Conservation (phyloP, 345 rosid species). For the Draba incana region DNA sequence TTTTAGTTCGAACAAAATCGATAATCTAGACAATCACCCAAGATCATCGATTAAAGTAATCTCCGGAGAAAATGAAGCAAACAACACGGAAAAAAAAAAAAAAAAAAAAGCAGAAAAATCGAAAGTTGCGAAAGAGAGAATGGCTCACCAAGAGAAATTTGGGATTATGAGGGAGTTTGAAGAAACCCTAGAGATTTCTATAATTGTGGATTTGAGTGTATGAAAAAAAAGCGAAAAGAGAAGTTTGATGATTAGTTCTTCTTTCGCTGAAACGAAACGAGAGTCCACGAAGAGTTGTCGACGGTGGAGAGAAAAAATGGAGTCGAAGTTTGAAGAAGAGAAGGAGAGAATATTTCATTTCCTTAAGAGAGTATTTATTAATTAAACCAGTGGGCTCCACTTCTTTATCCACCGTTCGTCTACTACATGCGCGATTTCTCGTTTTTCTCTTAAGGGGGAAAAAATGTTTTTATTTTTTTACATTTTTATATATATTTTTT, state of each 20-base stretch:
- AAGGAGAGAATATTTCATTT: constrained; percentile 30
- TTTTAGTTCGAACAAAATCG: background rate
- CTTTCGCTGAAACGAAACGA: constrained; percentile 13
- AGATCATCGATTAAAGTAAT: background rate
- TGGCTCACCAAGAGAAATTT: constrained; percentile 26
- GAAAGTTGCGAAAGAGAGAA: constrained; percentile 8
- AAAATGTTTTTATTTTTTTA: background rate
- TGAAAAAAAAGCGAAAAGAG: background rate
- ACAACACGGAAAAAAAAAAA: background rate
- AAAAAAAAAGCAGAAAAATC: background rate
- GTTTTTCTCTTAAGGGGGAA: too few species aligned
- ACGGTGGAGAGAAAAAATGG: constrained; percentile 33
- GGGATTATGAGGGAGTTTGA: constrained; percentile 5
- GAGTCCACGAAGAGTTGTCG: constrained; percentile 34
- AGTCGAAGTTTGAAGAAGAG: constrained; percentile 39
- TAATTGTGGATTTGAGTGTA: background rate
- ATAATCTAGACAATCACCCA: background rate
- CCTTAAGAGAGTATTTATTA: background rate
- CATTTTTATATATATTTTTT: too few species aligned
- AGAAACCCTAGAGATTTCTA: constrained; percentile 26
- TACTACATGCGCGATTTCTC: too few species aligned
- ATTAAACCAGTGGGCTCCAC: constrained; percentile 34
- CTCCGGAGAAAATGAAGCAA: background rate
- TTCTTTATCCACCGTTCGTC: background rate
- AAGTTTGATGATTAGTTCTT: background rate